Conservation (phyloP, 148 eudicot species). For the Arctostaphylos glauca region DNA sequence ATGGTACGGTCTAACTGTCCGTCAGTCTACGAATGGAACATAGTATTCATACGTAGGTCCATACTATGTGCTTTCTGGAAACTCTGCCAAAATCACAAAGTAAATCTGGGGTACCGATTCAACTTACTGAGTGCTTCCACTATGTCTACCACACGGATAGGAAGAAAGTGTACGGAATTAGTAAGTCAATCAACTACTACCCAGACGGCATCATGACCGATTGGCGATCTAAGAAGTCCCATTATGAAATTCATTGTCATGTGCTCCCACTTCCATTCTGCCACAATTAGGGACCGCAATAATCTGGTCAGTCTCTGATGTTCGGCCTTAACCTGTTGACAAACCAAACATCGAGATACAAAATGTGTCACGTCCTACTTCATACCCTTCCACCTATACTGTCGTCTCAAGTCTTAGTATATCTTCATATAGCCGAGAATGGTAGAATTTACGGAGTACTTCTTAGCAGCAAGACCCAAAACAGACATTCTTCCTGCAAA, state of each 20-base stretch:
- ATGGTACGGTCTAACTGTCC: neutral
- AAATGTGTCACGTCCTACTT: too few species aligned
- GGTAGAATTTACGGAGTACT: neutral
- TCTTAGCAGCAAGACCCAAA: neutral
- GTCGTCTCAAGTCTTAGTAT: too few species aligned
- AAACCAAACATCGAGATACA: neutral
- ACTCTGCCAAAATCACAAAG: neutral
- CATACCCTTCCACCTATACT: too few species aligned
- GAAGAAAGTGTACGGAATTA: neutral
- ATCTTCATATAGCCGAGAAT: neutral
- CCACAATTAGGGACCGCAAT: neutral
- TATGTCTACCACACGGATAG: neutral
- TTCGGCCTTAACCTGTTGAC: neutral
- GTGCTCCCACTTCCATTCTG: neutral
- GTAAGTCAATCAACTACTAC: neutral
- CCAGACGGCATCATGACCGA: neutral
- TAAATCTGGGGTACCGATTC: neutral
- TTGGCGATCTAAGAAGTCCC: neutral
- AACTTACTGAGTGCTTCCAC: neutral
- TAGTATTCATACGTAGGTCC: neutral
- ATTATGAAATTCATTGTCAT: neutral
- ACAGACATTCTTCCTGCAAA: too few species aligned
- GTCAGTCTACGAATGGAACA: constrained; percentile 2
- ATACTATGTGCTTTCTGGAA: neutral
- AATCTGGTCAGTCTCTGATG: neutral